Evolutionary conservation across 1,139 yeast species (phyloP).

Genomic region (Saccharomyces hybrid): DNA sequence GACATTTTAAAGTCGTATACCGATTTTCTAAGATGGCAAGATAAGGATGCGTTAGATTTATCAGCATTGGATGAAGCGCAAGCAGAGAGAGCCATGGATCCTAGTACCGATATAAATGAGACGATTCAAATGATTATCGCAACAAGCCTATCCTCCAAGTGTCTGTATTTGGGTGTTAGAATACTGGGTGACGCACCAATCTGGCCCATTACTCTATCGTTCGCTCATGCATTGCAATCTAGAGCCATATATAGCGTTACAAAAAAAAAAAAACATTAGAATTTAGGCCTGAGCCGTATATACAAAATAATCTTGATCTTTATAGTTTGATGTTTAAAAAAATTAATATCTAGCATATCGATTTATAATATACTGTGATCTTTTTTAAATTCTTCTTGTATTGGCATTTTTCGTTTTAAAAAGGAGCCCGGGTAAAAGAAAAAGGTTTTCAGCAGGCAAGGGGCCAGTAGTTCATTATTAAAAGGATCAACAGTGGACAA

Average conservation of each 20-base stretch:
- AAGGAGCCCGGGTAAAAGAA: background rate
- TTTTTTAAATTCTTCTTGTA: no score
- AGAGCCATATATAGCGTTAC: constrained; percentile 43
- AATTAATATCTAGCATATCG: no score
- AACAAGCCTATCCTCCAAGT: constrained; percentile 48
- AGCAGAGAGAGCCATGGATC: constrained; percentile 38
- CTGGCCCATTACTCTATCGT: constrained; percentile 73
- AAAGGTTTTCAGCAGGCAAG: background rate
- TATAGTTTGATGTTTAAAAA: no score
- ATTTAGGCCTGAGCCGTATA: background rate
- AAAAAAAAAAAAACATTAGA: constrained; percentile 4
- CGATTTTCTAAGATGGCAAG: constrained; percentile 49
- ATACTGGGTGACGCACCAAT: constrained; percentile 77
- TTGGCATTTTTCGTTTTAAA: no score
- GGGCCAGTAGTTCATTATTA: background rate
- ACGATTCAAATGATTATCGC: constrained; percentile 40
- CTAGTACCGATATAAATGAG: constrained; percentile 36
- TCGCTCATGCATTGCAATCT: constrained; percentile 68
- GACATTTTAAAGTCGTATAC: constrained; percentile 41
- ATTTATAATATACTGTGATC: no score
- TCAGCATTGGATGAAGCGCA: constrained; percentile 39
- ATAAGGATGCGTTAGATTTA: constrained; percentile 48
- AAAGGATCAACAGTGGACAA: background rate
- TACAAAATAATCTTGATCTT: no score
- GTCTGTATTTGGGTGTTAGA: constrained; percentile 61